phyloP scores from a whole-genome alignment of 1,284 basidiomycete species.

The Inonotus hispidus region DNA sequence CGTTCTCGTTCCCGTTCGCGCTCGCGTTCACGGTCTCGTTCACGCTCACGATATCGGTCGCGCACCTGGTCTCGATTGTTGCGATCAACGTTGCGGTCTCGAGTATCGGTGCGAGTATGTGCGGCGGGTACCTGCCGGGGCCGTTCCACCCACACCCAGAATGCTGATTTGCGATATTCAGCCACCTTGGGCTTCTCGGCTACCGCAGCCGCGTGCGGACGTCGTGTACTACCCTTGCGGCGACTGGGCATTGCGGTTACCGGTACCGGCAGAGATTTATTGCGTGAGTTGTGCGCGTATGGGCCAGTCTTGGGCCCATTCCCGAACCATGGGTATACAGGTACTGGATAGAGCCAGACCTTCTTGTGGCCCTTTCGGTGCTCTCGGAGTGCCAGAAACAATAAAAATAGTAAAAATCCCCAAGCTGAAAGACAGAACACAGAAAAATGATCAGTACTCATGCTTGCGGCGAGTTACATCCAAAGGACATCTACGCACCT shows the following conservation, averaged over 20 bases:
- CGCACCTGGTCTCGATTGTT: background rate
- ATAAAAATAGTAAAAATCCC: constrained; percentile 52
- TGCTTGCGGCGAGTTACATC: background rate
- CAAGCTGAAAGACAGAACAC: constrained; percentile 43
- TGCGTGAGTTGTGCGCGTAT: constrained; percentile 25
- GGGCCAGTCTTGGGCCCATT: constrained; percentile 24
- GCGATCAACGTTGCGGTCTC: background rate
- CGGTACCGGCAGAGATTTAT: constrained; percentile 9
- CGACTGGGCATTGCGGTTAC: constrained; percentile 14
- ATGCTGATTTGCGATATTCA: constrained; percentile 15
- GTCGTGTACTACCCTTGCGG: constrained; percentile 13
- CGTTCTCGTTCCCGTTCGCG: background rate
- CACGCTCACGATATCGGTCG: background rate
- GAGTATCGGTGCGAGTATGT: background rate
- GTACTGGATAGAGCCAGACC: constrained; percentile 71
- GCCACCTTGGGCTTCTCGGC: constrained; percentile 7
- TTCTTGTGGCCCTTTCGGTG: constrained; percentile 59
- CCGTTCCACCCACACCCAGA: constrained; percentile 19
- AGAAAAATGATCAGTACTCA: constrained; percentile 11
- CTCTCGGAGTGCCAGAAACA: constrained; percentile 59
- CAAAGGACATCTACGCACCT: constrained; percentile 36
- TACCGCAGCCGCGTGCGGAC: background rate
- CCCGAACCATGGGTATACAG: constrained; percentile 66
- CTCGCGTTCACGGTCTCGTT: constrained; percentile 1
- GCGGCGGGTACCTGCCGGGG: constrained; percentile 13